Evolutionary conservation across 345 rosid genomes (phyloP), one percentile per base, ranked within the genome.

Genomic region (Brassica nigra): DNA sequence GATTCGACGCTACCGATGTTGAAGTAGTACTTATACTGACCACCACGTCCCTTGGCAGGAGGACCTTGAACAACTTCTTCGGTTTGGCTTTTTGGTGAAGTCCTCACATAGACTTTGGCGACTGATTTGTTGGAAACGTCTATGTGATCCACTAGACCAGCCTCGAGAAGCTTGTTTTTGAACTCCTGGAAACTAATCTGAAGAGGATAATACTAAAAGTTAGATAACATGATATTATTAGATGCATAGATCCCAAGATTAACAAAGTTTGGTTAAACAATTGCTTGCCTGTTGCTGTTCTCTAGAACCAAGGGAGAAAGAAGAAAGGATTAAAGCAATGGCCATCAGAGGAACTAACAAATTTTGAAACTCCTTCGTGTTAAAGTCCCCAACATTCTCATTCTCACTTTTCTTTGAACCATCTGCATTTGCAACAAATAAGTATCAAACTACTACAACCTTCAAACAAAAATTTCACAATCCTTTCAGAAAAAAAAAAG

Each of bases 121-220:
- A 93, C 94, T 71, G 93, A 87, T 83, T 95, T 93, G 71, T 93
- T 90, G 44, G 96, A 87, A 75, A 95, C 91, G 80, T 91, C 94
- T 37, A 95, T 87, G 84, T 78, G 97, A 83, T 95, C 98, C 71
- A 95, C 99, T 84, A 92, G 69, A 72, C 97, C 98, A 36, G 92
- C 92, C 80, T 92, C 97, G 47, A 95, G 92, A n/a, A 49, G 55
- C 55, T 49, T 49, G 55, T 49, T 49, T 49, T 49, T 49, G 55
- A 49, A 49, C 55, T 92, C 99, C 82, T 95, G 99, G 89, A 95
- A 95, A 74, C 97, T 92, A 82, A 95, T 91, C 99, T 95, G 91
- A 72, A 77, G 15, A 6, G 61, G 2, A 58, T 7, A 66, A 16
- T 12, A 68, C 2, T 1, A 30, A 63, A 4, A 59, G 58, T 63